phyloP scores from a whole-genome alignment of 2,329 filamentous ascomycete species.

The Xylariaceae sp. region DNA sequence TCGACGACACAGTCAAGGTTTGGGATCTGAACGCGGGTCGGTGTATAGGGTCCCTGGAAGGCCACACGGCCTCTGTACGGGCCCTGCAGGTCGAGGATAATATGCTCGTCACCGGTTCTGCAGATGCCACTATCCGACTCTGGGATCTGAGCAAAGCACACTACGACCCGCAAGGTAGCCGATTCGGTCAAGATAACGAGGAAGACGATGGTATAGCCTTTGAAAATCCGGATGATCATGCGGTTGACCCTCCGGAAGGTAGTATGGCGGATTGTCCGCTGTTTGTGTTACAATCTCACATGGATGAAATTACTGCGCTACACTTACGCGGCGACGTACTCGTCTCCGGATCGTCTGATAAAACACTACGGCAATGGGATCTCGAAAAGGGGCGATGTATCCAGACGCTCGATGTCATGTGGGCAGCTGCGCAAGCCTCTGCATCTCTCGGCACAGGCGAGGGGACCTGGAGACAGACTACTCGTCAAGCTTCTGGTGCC shows the following conservation, averaged over 20 bases:
- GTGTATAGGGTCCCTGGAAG: constrained; percentile 88
- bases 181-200: constrained; percentile 56
- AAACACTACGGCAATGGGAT: constrained; percentile 97
- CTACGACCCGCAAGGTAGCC: constrained; percentile 69
- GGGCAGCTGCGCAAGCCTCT: constrained; percentile 90
- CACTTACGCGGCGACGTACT: constrained; percentile 87
- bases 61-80: constrained; percentile 90
- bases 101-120: constrained; percentile 88
- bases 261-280: constrained; percentile 87
- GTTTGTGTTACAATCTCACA: constrained; percentile 84
- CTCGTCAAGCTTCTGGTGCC: constrained; percentile 60
- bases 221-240: constrained; percentile 65
- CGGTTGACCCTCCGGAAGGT: constrained; percentile 68
- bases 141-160: constrained; percentile 93
- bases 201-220: constrained; percentile 70
- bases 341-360: constrained; percentile 94
- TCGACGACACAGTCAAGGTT: constrained; percentile 91
- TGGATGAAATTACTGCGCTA: constrained; percentile 91
- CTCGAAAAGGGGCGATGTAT: constrained; percentile 95
- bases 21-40: constrained; percentile 95
- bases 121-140: constrained; percentile 89
- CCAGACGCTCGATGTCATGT: constrained; percentile 95
- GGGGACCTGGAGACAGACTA: constrained; percentile 69
- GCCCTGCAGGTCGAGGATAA: constrained; percentile 94
- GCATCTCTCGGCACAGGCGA: constrained; percentile 63